Conservation (phyloP, 2,329 filamentous ascomycete genomes). For the Clonostachys rosea region DNA sequence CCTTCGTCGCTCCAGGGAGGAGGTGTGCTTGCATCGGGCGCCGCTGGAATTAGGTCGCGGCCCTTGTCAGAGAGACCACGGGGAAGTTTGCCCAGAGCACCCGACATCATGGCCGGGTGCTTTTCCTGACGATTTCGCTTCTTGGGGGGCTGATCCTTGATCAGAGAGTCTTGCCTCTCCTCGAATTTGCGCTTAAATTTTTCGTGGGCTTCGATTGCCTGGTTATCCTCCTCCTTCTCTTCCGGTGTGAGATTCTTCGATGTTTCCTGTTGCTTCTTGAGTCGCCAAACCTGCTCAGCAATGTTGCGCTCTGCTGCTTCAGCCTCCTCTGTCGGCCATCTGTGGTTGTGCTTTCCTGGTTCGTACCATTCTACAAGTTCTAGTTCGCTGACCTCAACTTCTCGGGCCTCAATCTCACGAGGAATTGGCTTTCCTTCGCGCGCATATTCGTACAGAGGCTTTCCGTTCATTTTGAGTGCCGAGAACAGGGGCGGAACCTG, state of each 20-base stretch:
- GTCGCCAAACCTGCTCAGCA: slow-evolving; percentile 66
- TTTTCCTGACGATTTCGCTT: slow-evolving; percentile 20
- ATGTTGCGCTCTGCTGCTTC: slow-evolving; percentile 69
- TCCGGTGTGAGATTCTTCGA: slow-evolving; percentile 45
- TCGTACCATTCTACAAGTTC: slow-evolving; percentile 83
- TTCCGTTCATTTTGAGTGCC: slow-evolving; percentile 87
- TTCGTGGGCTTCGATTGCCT: slow-evolving; percentile 51
- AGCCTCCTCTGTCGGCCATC: slow-evolving; percentile 78
- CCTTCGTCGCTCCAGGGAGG: slow-evolving; percentile 56
- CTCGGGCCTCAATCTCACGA: slow-evolving; percentile 73
- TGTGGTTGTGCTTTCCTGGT: slow-evolving; percentile 72
- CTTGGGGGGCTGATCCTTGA: slow-evolving; percentile 42
- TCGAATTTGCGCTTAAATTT: slow-evolving; percentile 54
- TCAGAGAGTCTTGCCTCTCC: slow-evolving; percentile 50
- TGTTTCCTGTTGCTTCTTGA: slow-evolving; percentile 51
- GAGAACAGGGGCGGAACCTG: slow-evolving; percentile 93
- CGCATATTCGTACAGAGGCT: slow-evolving; percentile 94
- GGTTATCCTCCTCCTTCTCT: slow-evolving; percentile 49
- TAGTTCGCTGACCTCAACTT: slow-evolving; percentile 72
- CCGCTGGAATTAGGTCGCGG: background rate
- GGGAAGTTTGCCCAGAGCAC: slow-evolving; percentile 48
- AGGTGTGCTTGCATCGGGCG: slow-evolving; percentile 28
- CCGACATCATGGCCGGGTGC: slow-evolving; percentile 49
- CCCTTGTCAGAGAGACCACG: slow-evolving; percentile 10
- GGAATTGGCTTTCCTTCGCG: slow-evolving; percentile 84